A percentile compares a stretch with the other conserved stretches of the same genome.
phyloP scores from a whole-genome alignment of 129 eudicot species.

The Tanacetum coccineum region DNA sequence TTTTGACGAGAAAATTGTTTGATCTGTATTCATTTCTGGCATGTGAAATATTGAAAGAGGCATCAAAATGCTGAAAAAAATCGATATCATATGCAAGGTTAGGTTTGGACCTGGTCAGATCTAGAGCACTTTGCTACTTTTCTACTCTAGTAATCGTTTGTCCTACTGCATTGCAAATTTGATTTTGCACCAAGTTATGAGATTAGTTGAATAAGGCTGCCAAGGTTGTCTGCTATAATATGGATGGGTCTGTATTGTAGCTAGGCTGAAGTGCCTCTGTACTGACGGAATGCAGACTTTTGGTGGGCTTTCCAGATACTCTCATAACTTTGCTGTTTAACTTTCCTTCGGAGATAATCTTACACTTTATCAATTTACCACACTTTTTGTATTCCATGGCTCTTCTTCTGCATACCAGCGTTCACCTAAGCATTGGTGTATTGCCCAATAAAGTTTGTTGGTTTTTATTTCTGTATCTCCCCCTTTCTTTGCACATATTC shows the following conservation, averaged over 20 bases:
- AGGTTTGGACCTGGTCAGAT: conserved; percentile 13
- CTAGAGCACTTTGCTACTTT: conserved; percentile 8
- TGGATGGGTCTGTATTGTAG: neutral
- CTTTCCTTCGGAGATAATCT: neutral
- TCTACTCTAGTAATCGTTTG: neutral
- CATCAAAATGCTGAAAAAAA: conserved; percentile 14
- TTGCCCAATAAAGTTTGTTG: neutral
- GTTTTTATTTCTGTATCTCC: neutral
- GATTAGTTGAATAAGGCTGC: conserved; percentile 4
- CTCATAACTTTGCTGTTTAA: conserved; percentile 10
- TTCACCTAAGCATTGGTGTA: neutral
- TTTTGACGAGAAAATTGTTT: conserved; percentile 13
- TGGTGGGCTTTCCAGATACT: conserved; percentile 8
- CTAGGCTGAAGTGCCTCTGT: neutral
- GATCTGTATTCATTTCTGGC: conserved; percentile 5
- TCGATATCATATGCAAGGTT: conserved; percentile 5
- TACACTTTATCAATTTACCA: neutral
- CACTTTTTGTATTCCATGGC: conserved; percentile 7
- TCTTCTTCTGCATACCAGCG: neutral
- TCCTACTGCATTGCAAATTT: neutral
- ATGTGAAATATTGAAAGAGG: conserved; percentile 9
- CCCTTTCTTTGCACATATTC: neutral
- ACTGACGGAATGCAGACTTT: neutral
- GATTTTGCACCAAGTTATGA: neutral
- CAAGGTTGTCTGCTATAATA: neutral